Conservation (phyloP, 2,329 filamentous ascomycete genomes). For the Mariannaea elegans region DNA sequence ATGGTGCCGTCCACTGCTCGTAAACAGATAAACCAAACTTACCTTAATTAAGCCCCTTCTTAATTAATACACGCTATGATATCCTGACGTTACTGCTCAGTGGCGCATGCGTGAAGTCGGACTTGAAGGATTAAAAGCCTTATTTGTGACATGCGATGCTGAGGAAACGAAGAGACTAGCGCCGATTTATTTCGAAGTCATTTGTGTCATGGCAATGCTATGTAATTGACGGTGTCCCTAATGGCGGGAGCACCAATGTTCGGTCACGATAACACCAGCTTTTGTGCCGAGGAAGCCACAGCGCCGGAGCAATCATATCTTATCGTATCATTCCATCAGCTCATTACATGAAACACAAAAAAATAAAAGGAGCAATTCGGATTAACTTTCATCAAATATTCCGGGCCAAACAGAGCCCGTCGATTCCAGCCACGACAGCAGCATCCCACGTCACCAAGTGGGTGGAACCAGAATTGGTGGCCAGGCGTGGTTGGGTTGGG, state of each 20-base stretch:
- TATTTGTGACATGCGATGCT: too few species aligned
- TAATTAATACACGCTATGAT: background rate
- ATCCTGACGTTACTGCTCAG: too few species aligned
- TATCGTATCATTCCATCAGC: background rate
- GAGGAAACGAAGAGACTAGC: too few species aligned
- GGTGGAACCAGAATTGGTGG: background rate
- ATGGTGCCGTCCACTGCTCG: constrained; percentile 49
- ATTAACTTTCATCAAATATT: background rate
- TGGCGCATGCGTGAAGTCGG: too few species aligned
- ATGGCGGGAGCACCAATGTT: too few species aligned
- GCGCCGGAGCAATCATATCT: background rate
- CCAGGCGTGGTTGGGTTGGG: background rate
- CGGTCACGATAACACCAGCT: too few species aligned
- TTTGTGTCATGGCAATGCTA: too few species aligned
- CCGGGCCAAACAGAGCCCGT: background rate
- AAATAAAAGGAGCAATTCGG: background rate
- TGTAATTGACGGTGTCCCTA: too few species aligned
- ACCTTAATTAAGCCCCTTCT: background rate
- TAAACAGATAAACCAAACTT: constrained; percentile 13
- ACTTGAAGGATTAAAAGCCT: too few species aligned
- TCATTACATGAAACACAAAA: background rate
- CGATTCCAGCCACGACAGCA: background rate
- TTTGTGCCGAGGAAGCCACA: too few species aligned
- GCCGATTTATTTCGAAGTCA: too few species aligned
- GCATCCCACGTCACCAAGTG: constrained; percentile 1